phyloP scores from a whole-genome alignment of 2,329 filamentous ascomycete genomes.

The Fonsecaea nubica region DNA sequence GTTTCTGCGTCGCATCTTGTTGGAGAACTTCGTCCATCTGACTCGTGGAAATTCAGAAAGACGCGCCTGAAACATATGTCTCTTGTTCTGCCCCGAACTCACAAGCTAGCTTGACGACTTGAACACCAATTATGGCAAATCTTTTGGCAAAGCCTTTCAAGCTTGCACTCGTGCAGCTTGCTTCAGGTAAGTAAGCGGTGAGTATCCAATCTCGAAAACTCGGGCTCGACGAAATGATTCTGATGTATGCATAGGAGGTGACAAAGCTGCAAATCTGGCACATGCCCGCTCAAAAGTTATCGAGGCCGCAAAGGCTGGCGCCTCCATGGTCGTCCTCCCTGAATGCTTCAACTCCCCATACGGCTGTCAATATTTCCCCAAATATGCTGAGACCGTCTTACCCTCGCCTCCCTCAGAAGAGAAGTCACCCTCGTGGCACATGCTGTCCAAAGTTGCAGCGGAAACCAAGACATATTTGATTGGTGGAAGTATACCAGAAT shows the following conservation, averaged over 20 bases:
- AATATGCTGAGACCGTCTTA: slow-evolving; percentile 86
- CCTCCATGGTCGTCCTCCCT: slow-evolving; percentile 86
- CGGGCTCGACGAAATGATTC: slow-evolving; percentile 17
- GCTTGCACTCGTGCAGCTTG: slow-evolving; percentile 81
- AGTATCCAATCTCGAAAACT: slow-evolving; percentile 7
- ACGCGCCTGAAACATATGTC: not conserved
- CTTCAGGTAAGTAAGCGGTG: slow-evolving; percentile 65
- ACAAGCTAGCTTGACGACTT: not conserved
- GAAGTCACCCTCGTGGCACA: slow-evolving; percentile 83
- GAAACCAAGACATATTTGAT: slow-evolving; percentile 82
- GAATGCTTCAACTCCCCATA: slow-evolving; percentile 99
- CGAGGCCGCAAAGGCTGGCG: slow-evolving; percentile 76
- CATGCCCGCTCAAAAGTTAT: slow-evolving; percentile 83
- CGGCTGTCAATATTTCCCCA: slow-evolving; percentile 86
- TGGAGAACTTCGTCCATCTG: not conserved
- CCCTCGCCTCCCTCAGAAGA: slow-evolving; percentile 74
- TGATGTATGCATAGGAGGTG: slow-evolving; percentile 60
- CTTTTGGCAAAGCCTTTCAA: slow-evolving; percentile 78
- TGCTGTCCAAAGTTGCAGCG: slow-evolving; percentile 77
- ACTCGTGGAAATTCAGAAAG: not conserved
- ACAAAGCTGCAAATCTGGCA: slow-evolving; percentile 83
- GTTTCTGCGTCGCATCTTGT: not conserved
- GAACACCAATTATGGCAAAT: slow-evolving; percentile 52
- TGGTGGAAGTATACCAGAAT: slow-evolving; percentile 91
- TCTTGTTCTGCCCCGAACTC: not conserved